Conservation (phyloP, 768 basidiomycete species). For the Strobilomyces echinocephalus region DNA sequence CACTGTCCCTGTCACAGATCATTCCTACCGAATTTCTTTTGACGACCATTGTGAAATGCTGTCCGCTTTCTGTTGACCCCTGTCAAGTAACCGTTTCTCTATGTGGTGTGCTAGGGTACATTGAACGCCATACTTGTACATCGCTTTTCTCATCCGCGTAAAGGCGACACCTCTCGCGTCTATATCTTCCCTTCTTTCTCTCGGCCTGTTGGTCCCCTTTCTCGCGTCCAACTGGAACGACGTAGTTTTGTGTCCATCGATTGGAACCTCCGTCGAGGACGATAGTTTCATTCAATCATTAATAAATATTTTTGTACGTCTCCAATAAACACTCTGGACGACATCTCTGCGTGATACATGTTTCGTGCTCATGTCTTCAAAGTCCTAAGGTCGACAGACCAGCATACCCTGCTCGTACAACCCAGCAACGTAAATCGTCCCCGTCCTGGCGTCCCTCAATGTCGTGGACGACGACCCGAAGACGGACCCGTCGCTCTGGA, state of each 20-base stretch:
- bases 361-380: neutral
- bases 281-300: neutral
- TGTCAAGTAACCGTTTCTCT: constrained; percentile 9
- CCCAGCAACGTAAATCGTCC: constrained; percentile 50
- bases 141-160: constrained; percentile 2
- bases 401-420: constrained; percentile 56
- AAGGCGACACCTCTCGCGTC: constrained; percentile 16
- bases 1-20: constrained; percentile 32
- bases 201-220: neutral
- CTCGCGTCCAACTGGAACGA: neutral
- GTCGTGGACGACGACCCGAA: constrained; percentile 53
- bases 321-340: neutral
- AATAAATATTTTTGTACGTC: constrained; percentile 15
- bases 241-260: constrained; percentile 2
- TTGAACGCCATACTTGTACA: constrained; percentile 19
- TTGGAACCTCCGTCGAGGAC: neutral
- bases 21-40: constrained; percentile 61
- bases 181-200: neutral
- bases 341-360: neutral
- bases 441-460: constrained; percentile 46
- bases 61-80: constrained; percentile 13
- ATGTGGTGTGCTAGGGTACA: constrained; percentile 19
- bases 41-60: constrained; percentile 19
- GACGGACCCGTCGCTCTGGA: constrained; percentile 66
- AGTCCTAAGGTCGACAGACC: constrained; percentile 37